These are phyloP conservation scores for Solanum hybrid DNA, from an alignment of 305 asterid genomes.

Conservation along the genomic window DNA sequence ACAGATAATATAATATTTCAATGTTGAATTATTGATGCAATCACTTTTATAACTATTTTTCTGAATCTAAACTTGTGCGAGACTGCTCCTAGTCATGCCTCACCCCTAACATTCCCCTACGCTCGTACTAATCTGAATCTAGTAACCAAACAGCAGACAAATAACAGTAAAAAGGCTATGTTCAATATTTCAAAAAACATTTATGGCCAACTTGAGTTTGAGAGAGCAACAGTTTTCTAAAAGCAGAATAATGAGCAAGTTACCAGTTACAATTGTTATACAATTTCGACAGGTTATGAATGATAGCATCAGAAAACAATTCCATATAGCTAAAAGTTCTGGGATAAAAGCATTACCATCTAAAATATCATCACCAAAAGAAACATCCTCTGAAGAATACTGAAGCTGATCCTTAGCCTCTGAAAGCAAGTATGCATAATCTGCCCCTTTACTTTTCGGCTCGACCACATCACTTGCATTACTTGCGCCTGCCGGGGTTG, in stretches of 20 bases:
- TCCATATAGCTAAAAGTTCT: not conserved
- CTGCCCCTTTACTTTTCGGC: constrained; percentile 81
- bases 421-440: constrained; percentile 52
- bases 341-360: constrained; percentile 30
- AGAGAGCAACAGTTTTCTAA: not conserved
- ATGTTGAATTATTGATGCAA: not conserved
- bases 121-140: not conserved
- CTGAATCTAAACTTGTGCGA: not conserved
- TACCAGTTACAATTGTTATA: not conserved
- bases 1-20: not conserved
- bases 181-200: not conserved
- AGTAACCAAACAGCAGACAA: not conserved
- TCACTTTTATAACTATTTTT: not conserved
- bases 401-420: constrained; percentile 67
- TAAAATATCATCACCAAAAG: constrained; percentile 30
- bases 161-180: not conserved
- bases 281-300: not conserved
- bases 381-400: constrained; percentile 25
- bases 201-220: not conserved
- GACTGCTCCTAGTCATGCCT: not conserved
- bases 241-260: not conserved
- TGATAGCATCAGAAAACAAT: not conserved
- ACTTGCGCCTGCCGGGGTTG: constrained; percentile 21
- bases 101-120: not conserved
- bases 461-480: constrained; percentile 38